Base-by-base conservation (phyloP, 768 basidiomycete species). In the Tricholoma saponaceum region DNA sequence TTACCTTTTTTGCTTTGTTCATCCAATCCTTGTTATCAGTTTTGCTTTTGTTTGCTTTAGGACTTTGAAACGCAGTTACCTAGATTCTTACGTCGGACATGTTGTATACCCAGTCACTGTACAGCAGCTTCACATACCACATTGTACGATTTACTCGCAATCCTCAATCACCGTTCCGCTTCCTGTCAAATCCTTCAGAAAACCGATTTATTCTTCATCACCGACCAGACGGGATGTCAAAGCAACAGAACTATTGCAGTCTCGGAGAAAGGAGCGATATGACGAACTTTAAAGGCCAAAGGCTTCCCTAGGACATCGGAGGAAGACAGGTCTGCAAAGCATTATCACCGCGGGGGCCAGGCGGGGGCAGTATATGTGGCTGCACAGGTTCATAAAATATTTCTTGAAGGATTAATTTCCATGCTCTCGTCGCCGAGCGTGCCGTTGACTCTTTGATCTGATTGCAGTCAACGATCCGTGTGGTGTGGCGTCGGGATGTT, bases 401-500 rank as follows among this genome's bases (percentile, higher is more conserved):
- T 2, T 13, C 7, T 8, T 43, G 8, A 10, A 44, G 10, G 9
- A 22, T 22, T 23, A 28, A 4, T 25, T 28, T 16, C 16, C 26
- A 49, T 5, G 20, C 44, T 4, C 2, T 5, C 39, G 39, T 2
- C 39, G 16, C 18, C n/a, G 44, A 46, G 23, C 10, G 14, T 37
- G 35, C 35, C 23, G 8, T 25, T 18, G n/a, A n/a, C n/a, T 18
- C 41, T 18, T 43, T 46, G 22, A 30, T 50, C 28, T 18, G 26
- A 50, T n/a, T n/a, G n/a, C 23, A 25, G n/a, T n/a, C n/a, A 26
- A 3, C 8, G n/a, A 49, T 14, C 23, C 26, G 26, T 28, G n/a
- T 49, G 47, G 47, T 30, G 47, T 50, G 47, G 47, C 47, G 47
- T n/a, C 47, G 47, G 47, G 26, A 50, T 50, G 16, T 50, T 28